Base-by-base conservation (phyloP, 257 asterid genomes). In the Echium plantagineum region DNA sequence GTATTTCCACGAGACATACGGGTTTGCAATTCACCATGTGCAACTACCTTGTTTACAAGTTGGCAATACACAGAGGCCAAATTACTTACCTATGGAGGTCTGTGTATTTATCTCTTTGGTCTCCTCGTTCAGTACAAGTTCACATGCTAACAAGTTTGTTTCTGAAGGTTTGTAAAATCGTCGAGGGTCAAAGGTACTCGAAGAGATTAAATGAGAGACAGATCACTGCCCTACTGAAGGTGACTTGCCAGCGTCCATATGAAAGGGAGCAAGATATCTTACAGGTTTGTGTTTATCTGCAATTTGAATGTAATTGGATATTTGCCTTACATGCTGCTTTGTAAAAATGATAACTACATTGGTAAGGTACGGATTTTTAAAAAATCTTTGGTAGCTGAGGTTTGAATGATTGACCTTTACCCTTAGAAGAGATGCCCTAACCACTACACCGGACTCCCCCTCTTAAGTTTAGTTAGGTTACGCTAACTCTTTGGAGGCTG, bases 71-170 rank as follows among this genome's bases (percentile, higher is more conserved):
- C 94, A 79, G 52, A 77, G 96, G 67, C 95, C 95, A 48, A 91
- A 91, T 75, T 91, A 83, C 65, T 64, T 91, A 65, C 98, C 99
- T 0, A 86, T 93, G 97, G 99, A 93, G 95, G 98, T 91, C 13
- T 53, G 54, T 71, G n/a, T 54, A 60, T 28, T 68, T 62, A 24
- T 57, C 60, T 26, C 64, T 18, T 12, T 53, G 38, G 8, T 48
- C 0, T 53, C 65, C 8, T 26, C 54, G 22, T 20, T n/a, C 61
- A 5, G 15, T 47, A 46, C 16, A 46, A 19, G 12, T 32, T 7
- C 60, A 63, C 2, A 20, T 56, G 4, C 6, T 21, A 42, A 42
- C 32, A 67, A 24, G 64, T 31, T n/a, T 52, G 26, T 70, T 18
- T 21, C 68, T 19, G 57, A 42, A 91, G 98, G 99, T 93, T 26